Conservation (phyloP, 139 green algal species). For the Coccomyxa sp. region DNA sequence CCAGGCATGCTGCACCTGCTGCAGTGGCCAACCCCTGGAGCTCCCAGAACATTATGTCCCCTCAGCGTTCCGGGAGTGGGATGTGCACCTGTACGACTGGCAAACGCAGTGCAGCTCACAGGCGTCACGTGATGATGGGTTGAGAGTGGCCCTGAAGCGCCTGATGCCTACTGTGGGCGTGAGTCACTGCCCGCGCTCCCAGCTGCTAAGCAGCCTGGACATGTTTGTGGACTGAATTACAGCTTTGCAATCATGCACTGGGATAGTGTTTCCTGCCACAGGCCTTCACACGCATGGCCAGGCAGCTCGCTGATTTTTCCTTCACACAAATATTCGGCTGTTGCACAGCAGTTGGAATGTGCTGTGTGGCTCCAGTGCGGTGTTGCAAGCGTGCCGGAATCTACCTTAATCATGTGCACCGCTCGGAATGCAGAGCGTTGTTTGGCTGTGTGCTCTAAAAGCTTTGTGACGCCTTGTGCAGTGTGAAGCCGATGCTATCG, state of each 20-base stretch:
- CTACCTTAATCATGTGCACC: neutral
- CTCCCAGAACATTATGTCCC: slow-evolving; percentile 48
- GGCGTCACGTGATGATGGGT: neutral
- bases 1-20: neutral
- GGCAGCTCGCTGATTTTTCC: neutral
- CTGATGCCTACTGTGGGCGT: slow-evolving; percentile 71
- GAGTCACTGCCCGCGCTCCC: neutral
- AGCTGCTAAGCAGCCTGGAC: neutral
- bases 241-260: neutral
- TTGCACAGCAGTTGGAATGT: neutral
- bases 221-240: neutral
- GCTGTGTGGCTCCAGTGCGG: neutral
- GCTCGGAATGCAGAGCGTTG: neutral
- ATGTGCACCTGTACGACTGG: slow-evolving; percentile 67
- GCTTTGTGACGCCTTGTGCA: neutral
- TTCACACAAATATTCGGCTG: neutral
- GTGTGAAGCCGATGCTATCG: neutral
- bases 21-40: slow-evolving; percentile 25
- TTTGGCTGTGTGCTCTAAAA: neutral
- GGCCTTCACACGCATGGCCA: neutral
- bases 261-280: neutral
- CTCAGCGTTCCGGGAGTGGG: slow-evolving; percentile 65
- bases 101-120: slow-evolving; percentile 46
- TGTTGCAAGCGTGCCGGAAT: neutral
- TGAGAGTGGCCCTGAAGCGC: slow-evolving; percentile 30